These are phyloP conservation scores for Begonia peltatifolia DNA, from an alignment of 306 rosid species.

Conservation along the genomic window DNA sequence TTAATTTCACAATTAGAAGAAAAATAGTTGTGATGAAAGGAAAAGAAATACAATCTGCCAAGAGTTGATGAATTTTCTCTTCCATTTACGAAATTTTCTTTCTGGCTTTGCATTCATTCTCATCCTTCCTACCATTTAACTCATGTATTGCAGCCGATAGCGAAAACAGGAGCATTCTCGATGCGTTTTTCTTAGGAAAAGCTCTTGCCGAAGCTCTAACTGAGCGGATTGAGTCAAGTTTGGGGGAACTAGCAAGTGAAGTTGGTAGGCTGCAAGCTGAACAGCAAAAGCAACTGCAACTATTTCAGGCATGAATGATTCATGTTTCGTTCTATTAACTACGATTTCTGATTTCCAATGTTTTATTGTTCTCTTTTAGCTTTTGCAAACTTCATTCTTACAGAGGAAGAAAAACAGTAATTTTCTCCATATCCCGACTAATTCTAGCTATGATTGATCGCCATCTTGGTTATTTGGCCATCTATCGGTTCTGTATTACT, in stretches of 20 bases:
- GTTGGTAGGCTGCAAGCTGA: constrained; percentile 92
- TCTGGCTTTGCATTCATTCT: background rate
- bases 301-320: constrained; percentile 50
- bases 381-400: background rate
- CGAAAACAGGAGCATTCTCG: constrained; percentile 59
- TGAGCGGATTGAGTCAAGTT: constrained; percentile 76
- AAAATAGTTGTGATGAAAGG: no score
- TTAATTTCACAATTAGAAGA: no score
- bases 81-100: background rate
- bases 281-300: constrained; percentile 65
- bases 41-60: no score
- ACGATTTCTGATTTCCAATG: background rate
- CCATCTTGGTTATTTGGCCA: no score
- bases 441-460: no score
- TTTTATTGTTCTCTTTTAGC: background rate
- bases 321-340: constrained; percentile 1
- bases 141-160: constrained; percentile 44
- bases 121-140: constrained; percentile 2
- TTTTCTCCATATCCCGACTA: no score
- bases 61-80: no score
- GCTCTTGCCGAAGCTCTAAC: constrained; percentile 86
- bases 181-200: constrained; percentile 94
- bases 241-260: constrained; percentile 67
- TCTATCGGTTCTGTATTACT: no score
- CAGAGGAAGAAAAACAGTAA: background rate